Percentiles rank a stretch among this genome's conserved stretches.
Conservation (phyloP, 257 asterid species). For the Catharanthus roseus region DNA sequence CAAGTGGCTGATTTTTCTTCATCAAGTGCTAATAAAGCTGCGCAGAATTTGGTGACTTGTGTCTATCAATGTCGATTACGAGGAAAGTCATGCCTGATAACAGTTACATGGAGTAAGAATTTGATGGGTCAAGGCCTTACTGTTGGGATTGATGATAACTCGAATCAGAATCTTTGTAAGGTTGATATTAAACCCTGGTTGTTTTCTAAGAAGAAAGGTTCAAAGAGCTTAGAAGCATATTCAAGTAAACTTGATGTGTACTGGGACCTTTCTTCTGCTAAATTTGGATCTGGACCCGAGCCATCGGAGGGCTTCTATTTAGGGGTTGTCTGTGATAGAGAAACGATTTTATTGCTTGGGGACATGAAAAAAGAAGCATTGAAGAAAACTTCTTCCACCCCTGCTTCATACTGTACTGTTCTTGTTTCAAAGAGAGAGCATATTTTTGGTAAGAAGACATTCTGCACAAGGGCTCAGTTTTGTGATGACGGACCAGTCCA, state of each 20-base stretch:
- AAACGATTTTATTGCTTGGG: constrained; percentile 39
- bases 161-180: constrained; percentile 38
- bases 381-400: constrained; percentile 31
- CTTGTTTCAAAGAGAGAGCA: constrained; percentile 36
- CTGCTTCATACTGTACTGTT: constrained; percentile 30
- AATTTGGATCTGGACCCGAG: constrained; percentile 47
- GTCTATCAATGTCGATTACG: constrained; percentile 36
- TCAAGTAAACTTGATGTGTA: constrained; percentile 32
- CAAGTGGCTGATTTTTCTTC: constrained; percentile 51
- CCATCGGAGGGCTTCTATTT: constrained; percentile 38
- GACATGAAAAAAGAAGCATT: constrained; percentile 42
- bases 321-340: constrained; percentile 34
- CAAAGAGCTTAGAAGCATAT: constrained; percentile 40
- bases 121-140: constrained; percentile 50
- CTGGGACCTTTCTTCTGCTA: constrained; percentile 45
- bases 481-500: constrained; percentile 31
- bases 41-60: constrained; percentile 41
- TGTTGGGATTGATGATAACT: constrained; percentile 37
- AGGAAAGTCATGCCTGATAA: constrained; percentile 37
- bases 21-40: constrained; percentile 31
- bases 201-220: constrained; percentile 47
- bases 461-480: constrained; percentile 32
- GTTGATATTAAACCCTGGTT: constrained; percentile 49
- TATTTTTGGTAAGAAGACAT: constrained; percentile 40
- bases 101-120: constrained; percentile 41